Conservation (phyloP, 495 filamentous ascomycete genomes). For the Stereocaulon alpinum region DNA sequence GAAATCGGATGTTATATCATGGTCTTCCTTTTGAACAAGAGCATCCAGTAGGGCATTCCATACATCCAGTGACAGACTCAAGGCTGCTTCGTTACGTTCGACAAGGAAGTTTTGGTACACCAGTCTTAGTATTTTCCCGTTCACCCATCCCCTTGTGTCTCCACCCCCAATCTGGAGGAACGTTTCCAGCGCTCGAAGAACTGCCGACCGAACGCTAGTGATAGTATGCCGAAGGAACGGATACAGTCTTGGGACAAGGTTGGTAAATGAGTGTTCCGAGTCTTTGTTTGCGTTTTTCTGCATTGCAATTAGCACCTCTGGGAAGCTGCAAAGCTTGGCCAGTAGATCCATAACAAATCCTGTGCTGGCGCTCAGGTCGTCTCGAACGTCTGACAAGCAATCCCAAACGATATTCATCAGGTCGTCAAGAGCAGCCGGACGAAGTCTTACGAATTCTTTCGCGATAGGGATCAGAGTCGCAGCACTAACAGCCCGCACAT, state of each 20-base stretch:
- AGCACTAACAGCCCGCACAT: conserved; percentile 93
- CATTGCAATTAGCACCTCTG: conserved; percentile 88
- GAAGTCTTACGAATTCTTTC: conserved; percentile 79
- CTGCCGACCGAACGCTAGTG: conserved; percentile 84
- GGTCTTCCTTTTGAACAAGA: conserved; percentile 46
- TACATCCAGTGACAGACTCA: conserved; percentile 72
- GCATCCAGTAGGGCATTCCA: conserved; percentile 69
- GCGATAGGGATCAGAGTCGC: conserved; percentile 94
- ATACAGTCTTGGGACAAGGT: conserved; percentile 86
- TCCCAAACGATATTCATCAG: conserved; percentile 96
- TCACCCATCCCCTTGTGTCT: conserved; percentile 82
- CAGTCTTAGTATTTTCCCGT: conserved; percentile 76
- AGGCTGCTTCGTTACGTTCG: conserved; percentile 71
- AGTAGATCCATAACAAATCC: conserved; percentile 96
- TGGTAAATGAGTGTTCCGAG: conserved; percentile 75
- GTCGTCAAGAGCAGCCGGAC: conserved; percentile 59
- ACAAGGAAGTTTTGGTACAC: conserved; percentile 93
- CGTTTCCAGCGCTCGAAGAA: conserved; percentile 82
- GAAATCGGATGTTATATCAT: conserved; percentile 53
- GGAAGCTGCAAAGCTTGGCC: conserved; percentile 90
- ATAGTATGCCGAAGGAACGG: conserved; percentile 96
- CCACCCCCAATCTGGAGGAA: conserved; percentile 79
- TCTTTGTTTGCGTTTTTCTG: conserved; percentile 76
- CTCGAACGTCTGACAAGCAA: conserved; percentile 86
- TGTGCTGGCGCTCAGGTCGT: conserved; percentile 93